A percentile compares a stretch with the other conserved stretches of the same genome.
Conservation (phyloP, 2,329 filamentous ascomycete genomes). For the Pleomassaria siparia region DNA sequence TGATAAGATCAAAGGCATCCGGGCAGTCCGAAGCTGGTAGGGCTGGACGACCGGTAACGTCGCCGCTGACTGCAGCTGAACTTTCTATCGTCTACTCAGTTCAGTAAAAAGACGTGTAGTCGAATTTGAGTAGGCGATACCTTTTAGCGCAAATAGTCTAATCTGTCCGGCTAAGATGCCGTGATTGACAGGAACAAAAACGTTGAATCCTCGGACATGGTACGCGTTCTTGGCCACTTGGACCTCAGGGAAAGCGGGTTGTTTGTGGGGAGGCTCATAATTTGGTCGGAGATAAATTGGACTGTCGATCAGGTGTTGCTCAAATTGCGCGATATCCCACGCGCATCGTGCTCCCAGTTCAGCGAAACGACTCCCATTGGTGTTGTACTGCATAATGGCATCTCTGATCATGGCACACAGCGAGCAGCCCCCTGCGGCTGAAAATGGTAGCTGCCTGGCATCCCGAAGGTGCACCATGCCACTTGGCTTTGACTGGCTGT, state of each 20-base stretch:
- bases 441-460: slow-evolving; percentile 15
- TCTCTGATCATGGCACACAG: slow-evolving; percentile 19
- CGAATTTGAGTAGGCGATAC: slow-evolving; percentile 10
- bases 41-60: slow-evolving; percentile 17
- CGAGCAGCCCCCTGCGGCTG: slow-evolving; percentile 18
- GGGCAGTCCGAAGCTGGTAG: slow-evolving; percentile 25
- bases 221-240: slow-evolving; percentile 11
- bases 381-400: slow-evolving; percentile 18
- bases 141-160: slow-evolving; percentile 18
- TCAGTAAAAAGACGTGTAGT: slow-evolving; percentile 10
- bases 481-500: slow-evolving; percentile 15
- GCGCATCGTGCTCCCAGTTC: background rate
- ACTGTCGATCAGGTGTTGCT: slow-evolving; percentile 11
- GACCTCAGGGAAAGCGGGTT: background rate
- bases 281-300: slow-evolving; percentile 23
- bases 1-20: slow-evolving; percentile 20
- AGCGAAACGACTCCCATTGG: slow-evolving; percentile 1
- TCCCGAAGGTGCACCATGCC: slow-evolving; percentile 20
- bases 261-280: slow-evolving; percentile 13
- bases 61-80: slow-evolving; percentile 20
- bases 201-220: slow-evolving; percentile 18
- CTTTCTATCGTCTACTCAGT: slow-evolving; percentile 18
- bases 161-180: slow-evolving; percentile 18
- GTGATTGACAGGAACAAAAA: slow-evolving; percentile 21
- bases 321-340: slow-evolving; percentile 11